Base-by-base conservation (phyloP, 371 early-diverging fungal genomes). In the Zychaea mexicana region DNA sequence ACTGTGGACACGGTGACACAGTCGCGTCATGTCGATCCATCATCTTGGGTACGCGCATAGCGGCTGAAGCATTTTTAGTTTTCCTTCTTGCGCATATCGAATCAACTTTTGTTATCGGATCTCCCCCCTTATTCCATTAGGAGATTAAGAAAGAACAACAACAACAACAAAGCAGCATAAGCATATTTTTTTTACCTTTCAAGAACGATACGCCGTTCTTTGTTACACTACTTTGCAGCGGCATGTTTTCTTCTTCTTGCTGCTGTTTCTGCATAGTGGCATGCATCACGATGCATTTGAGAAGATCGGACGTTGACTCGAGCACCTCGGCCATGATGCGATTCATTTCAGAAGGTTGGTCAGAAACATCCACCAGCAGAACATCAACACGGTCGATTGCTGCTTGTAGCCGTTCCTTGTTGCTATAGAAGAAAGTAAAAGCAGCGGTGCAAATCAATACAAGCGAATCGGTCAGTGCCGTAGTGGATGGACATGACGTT, bases 11-110 rank as follows among this genome's bases (percentile, higher is more conserved):
- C 2, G 3, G 30, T 42, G 1, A 62, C 52, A 19, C 17, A 27
- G 33, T 81, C 81, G 9, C 39, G 60, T 46, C 81, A 62, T 7
- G 70, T 67, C 0, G 76, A 73, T 9, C 74, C 74, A 42, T 49
- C 15, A 52, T 74, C 71, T 2, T 66, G 56, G n/a, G 45, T 74
- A 78, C 0, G 67, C 61, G 22, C 67, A 73, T 3, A 79, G 49
- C 19, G 66, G 46, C 38, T 36, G 9, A 15, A 7, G 38, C 38
- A 15, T 15, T 36, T 36, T 36, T 36, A 36, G 38, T n/a, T n/a
- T n/a, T n/a, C n/a, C n/a, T n/a, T n/a, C n/a, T n/a, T n/a, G n/a
- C n/a, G n/a, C n/a, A n/a, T n/a, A n/a, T n/a, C n/a, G n/a, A n/a
- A n/a, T n/a, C n/a, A n/a, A n/a, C n/a, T n/a, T n/a, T n/a, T n/a